Conservation (phyloP, 2,329 filamentous ascomycete genomes). For the Colletotrichum incanum region DNA sequence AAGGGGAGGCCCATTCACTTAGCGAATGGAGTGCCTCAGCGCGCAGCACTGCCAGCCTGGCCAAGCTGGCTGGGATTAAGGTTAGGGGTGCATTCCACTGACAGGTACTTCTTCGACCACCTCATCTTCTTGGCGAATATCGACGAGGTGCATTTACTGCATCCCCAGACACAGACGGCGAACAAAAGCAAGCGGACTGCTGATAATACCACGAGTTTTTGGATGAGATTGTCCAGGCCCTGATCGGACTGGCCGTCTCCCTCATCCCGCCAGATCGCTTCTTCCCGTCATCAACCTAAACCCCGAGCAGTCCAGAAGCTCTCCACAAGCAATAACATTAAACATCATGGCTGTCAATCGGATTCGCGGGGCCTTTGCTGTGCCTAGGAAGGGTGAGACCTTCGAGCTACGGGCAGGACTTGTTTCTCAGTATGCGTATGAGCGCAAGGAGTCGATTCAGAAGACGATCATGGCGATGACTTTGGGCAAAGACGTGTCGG, state of each 20-base stretch:
- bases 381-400: conserved; percentile 96
- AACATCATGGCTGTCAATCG: conserved; percentile 91
- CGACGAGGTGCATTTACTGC: conserved; percentile 29
- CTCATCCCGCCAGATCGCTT: conserved; percentile 24
- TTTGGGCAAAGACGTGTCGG: conserved; percentile 96
- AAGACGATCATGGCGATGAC: conserved; percentile 99
- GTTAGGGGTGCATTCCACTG: conserved; percentile 40
- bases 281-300: background rate
- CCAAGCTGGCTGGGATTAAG: conserved; percentile 38
- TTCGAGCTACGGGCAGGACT: conserved; percentile 96
- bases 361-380: conserved; percentile 93
- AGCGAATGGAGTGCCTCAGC: conserved; percentile 29
- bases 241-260: conserved; percentile 39
- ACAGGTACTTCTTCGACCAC: conserved; percentile 42
- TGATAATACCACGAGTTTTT: conserved; percentile 9
- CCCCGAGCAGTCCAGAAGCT: conserved; percentile 46
- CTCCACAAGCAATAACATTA: conserved; percentile 47
- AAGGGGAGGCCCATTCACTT: conserved; percentile 28
- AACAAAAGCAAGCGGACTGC: conserved; percentile 21
- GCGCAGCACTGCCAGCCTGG: conserved; percentile 35
- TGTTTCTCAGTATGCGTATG: conserved; percentile 98
- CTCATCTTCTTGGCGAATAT: conserved; percentile 42
- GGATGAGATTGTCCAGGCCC: conserved; percentile 40
- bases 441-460: conserved; percentile 98
- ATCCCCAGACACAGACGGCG: conserved; percentile 22